Conservation (phyloP, 306 rosid genomes). For the Pyrus pyrifolia region DNA sequence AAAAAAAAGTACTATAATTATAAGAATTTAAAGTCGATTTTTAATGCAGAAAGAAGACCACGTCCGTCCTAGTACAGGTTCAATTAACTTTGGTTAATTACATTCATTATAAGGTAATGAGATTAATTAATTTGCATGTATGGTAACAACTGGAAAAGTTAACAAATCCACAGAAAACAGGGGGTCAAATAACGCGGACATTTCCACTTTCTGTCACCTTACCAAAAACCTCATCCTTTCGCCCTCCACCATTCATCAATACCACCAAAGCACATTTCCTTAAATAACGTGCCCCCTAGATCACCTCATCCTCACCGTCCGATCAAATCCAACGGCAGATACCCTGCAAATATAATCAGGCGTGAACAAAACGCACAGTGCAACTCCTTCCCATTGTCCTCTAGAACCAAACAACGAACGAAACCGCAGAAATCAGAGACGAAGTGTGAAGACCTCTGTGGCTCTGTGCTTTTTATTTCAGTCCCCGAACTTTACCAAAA, state of each 20-base stretch:
- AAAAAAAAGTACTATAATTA: too few species aligned
- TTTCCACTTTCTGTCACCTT: background rate
- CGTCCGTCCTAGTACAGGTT: too few species aligned
- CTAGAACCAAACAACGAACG: background rate
- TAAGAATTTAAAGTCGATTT: too few species aligned
- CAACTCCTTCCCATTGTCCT: background rate
- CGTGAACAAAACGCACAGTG: background rate
- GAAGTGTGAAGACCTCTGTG: background rate
- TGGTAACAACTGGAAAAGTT: background rate
- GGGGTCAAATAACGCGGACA: background rate
- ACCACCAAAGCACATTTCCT: background rate
- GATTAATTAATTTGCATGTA: too few species aligned
- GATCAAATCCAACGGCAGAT: background rate
- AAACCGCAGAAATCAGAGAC: background rate
- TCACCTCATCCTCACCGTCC: background rate
- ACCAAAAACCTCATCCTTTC: background rate
- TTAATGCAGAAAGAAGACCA: background rate
- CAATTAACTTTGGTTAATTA: background rate
- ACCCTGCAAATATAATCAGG: background rate
- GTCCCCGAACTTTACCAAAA: background rate
- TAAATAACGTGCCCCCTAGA: background rate
- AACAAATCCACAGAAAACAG: background rate
- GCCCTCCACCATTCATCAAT: background rate
- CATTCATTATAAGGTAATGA: background rate
- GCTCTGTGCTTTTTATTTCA: background rate